Evolutionary conservation across 2,329 filamentous ascomycete genomes (phyloP), one percentile per base, ranked within the genome.

Genomic region (Didymella pomorum): DNA sequence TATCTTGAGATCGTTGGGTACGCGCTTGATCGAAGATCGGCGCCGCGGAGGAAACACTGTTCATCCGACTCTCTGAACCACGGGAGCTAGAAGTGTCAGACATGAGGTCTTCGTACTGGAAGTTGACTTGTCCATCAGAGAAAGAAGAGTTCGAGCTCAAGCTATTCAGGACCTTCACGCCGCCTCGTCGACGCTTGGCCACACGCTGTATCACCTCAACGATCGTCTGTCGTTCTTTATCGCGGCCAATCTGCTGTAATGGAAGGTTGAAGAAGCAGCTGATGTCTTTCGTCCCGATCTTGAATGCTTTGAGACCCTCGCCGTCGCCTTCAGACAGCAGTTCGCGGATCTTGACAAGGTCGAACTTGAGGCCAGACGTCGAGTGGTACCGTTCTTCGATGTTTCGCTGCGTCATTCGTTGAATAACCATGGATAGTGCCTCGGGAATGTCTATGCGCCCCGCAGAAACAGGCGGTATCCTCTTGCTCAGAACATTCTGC

Each of bases 231-330:
- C 87, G 87, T 73, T 97, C 92, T 61, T 86, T 82, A 28, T 89
- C 83, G 33, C 93, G 86, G 3, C 94, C 94, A 64, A 97, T 90
- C 83, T 96, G 92, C 57, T 84, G 83, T 0, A 87, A 86, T 0
- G 94, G 94, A 20, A 97, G 83, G 65, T 93, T 90, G 78, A 97
- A 97, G 72, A 96, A 95, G 4, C 93, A 96, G 1, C 92, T 96
- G 0, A 97, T 87, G 75, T 98, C 94, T 57, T 88, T 91, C n/a
- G 88, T 86, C 12, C 87, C 93, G 59, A 96, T 88, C 62, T 86
- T 83, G 82, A 92, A 96, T 37, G 89, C 84, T 58, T 87, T 87
- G 52, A 97, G 80, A 0, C 88, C 87, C 51, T 86, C 79, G 60
- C 84, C 83, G 67, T 97, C 89, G 18, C 92, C 93, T 67, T 92